These are phyloP conservation scores for Saururus chinensis DNA, from an alignment of 164 flowering plant genomes.

Conservation along the genomic window DNA sequence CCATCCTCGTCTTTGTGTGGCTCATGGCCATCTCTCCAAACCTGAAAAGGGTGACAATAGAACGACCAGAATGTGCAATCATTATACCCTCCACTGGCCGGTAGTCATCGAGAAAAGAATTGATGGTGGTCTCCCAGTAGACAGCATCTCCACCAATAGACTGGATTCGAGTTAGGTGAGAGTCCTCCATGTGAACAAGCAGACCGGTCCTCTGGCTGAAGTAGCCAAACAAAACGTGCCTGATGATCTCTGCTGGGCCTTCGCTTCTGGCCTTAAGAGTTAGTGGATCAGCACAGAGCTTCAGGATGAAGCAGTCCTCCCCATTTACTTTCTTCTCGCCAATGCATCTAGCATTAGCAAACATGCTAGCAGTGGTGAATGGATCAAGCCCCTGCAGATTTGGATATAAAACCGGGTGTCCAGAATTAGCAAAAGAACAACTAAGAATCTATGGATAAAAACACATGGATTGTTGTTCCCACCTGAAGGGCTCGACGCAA, in stretches of 20 bases:
- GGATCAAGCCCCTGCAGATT: constrained; percentile 57
- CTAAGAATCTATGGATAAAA: background rate
- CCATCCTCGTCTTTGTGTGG: constrained; percentile 64
- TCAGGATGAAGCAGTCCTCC: constrained; percentile 65
- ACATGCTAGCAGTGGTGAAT: constrained; percentile 56
- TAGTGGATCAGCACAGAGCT: constrained; percentile 48
- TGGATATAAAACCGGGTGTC: background rate
- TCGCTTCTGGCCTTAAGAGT: constrained; percentile 55
- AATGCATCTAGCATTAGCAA: constrained; percentile 51
- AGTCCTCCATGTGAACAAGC: constrained; percentile 53
- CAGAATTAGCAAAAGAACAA: background rate
- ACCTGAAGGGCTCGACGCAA: constrained; percentile 70
- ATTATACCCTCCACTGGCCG: constrained; percentile 54
- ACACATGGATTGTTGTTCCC: background rate
- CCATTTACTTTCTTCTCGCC: constrained; percentile 62
- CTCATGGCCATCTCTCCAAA: constrained; percentile 71
- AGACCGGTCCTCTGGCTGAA: constrained; percentile 67
- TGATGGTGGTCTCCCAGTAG: constrained; percentile 72
- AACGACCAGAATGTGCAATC: constrained; percentile 60
- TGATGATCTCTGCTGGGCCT: constrained; percentile 56
- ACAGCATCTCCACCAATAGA: constrained; percentile 50
- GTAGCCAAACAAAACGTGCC: constrained; percentile 57
- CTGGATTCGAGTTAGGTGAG: constrained; percentile 58
- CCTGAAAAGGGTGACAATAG: constrained; percentile 51
- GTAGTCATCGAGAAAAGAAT: constrained; percentile 54